These are phyloP conservation scores for Candida qinlingensis DNA, from an alignment of 805 yeast species.

Conservation along the genomic window DNA sequence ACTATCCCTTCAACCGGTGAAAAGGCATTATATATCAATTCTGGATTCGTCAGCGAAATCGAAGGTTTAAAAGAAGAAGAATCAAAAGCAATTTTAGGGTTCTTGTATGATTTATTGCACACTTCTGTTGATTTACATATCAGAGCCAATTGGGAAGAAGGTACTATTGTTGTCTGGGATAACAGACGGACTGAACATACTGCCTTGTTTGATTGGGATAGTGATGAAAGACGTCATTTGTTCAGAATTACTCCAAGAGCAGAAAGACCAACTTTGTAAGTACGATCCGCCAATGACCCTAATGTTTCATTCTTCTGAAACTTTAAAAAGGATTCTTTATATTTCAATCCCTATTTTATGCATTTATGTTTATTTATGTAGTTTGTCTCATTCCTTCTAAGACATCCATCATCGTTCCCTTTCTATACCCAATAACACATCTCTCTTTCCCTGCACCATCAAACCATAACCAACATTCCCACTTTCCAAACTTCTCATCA, in stretches of 20 bases:
- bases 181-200: conserved; percentile 58
- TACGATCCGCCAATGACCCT: too few species aligned
- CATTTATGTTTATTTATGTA: conserved; percentile 7
- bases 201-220: conserved; percentile 48
- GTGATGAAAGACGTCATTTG: not conserved
- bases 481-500: conserved; percentile 20
- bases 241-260: not conserved
- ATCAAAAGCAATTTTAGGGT: conserved; percentile 47
- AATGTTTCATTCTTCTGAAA: too few species aligned
- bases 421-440: conserved; percentile 61
- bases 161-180: conserved; percentile 65
- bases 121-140: conserved; percentile 47
- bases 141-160: conserved; percentile 58
- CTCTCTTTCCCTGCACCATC: conserved; percentile 53
- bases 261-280: not conserved
- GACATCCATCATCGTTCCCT: conserved; percentile 15
- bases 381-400: conserved; percentile 7
- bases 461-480: conserved; percentile 43
- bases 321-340: too few species aligned
- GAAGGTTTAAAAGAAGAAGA: conserved; percentile 65
- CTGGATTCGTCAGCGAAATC: conserved; percentile 51
- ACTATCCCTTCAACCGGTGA: conserved; percentile 58
- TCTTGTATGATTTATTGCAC: conserved; percentile 46
- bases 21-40: conserved; percentile 48
- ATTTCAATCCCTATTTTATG: not conserved